Percentiles rank a stretch among this genome's conserved stretches.
phyloP scores from a whole-genome alignment of 2,329 filamentous ascomycete species.

The Ophiocordyceps sinensis region DNA sequence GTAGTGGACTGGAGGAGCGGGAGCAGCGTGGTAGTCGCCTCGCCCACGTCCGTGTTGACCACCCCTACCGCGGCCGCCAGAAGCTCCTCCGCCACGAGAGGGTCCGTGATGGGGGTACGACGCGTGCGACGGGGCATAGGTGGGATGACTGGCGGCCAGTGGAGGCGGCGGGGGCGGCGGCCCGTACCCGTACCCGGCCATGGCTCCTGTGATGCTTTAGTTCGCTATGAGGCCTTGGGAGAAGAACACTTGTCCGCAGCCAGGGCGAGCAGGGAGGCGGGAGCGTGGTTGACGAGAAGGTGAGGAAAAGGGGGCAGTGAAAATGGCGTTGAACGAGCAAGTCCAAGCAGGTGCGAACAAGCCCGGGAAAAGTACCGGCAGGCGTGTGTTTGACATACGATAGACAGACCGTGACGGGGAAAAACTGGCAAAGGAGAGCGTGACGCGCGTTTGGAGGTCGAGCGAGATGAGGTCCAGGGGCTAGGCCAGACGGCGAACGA shows the following conservation, averaged over 20 bases:
- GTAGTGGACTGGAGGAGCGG: constrained; percentile 23
- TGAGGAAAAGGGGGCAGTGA: not conserved
- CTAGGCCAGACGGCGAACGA: too few relatives aligned
- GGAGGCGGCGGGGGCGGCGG: constrained; percentile 39
- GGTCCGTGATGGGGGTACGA: constrained; percentile 23
- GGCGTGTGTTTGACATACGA: not conserved
- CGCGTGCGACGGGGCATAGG: constrained; percentile 24
- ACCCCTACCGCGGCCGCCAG: constrained; percentile 23
- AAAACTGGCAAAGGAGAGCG: too few relatives aligned
- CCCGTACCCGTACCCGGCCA: constrained; percentile 38
- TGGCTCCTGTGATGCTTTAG: constrained; percentile 9
- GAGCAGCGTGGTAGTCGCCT: constrained; percentile 24
- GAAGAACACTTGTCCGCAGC: constrained; percentile 8
- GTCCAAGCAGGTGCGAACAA: not conserved
- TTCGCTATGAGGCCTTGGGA: constrained; percentile 1
- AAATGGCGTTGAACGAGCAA: not conserved
- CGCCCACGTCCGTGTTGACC: constrained; percentile 22
- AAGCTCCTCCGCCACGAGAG: constrained; percentile 22
- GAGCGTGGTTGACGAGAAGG: not conserved
- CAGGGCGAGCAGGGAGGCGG: not conserved
- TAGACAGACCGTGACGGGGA: not conserved
- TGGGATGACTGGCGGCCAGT: constrained; percentile 17
- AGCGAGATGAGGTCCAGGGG: too few relatives aligned
- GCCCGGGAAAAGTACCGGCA: too few relatives aligned
- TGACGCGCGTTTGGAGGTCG: too few relatives aligned